Base-by-base conservation (phyloP, 106 monocot species). In the Dendrobium officinale region DNA sequence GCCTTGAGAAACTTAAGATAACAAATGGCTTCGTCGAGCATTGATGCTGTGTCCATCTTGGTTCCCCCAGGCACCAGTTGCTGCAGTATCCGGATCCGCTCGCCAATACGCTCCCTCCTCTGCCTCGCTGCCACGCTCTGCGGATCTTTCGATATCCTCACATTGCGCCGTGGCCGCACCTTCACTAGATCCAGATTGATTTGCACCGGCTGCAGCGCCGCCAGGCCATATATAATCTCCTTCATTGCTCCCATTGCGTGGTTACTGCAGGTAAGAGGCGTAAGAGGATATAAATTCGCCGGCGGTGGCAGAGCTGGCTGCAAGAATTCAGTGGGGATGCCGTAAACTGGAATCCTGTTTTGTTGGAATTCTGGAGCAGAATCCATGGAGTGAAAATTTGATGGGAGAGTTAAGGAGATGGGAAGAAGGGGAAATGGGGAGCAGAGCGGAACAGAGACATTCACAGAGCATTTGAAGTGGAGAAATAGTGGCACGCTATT, bases 121-220 rank as follows among this genome's bases (percentile, higher is more conserved):
- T 83, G 43, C 68, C 88, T 85, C 73, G 88, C 88, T 29, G 88
- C 88, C 40, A 74, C 83, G 75, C 88, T 88, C 80, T 88, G 88
- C n/a, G 80, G 78, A 33, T 78, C 78, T 31, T 78, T 78, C 29
- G 78, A 78, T 56, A 78, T 56, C 56, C 55, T 54, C 78, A 78
- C 78, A 15, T 78, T 78, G 2, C 78, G 51, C 20, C 78, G 51
- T 31, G 51, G 51, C 19, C 55, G 51, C 9, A 49, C 31, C 55
- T 78, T 78, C 31, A 56, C 51, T 27, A 55, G 54, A 19, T 78
- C 78, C 16, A 27, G 78, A 56, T 78, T 49, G 78, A 78, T 78
- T 3, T 56, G 48, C 13, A 78, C 31, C 33, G 78, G 78, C 55
- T 37, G 78, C 51, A 78, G 42, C 37, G 78, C 78, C 56, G 78